Evolutionary conservation across 1,139 yeast genomes (phyloP), one percentile per base, ranked within the genome.

Genomic region (Blastobotrys persicus): DNA sequence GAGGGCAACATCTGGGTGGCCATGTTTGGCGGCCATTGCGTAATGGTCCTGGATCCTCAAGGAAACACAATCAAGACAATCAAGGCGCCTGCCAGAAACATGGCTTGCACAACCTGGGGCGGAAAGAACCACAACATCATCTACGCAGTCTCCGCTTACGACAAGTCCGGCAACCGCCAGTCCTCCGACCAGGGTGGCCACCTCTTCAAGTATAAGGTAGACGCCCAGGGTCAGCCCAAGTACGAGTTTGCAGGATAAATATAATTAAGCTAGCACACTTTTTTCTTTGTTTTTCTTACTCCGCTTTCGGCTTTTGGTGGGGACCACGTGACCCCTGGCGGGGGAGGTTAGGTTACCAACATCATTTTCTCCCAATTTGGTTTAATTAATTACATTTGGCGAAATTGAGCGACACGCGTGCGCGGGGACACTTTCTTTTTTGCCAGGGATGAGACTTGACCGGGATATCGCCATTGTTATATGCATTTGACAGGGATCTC

Each of bases 31-130:
- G 76, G 85, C 1, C 65, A 72, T 42, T 66, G 77, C 32, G 79
- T 88, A 12, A 79, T 79, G 60, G 73, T 78, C 52, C 68, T 77
- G 49, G 48, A 71, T 14, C 51, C 47, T 5, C 50, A 64, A 0
- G 91, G 88, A 1, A 60, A 74, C 47, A 63, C 84, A 17, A 65
- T 80, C 14, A 76, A 77, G 57, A 75, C 74, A 52, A 76, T 74
- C 59, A 52, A 63, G 4, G 60, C 88, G 42, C 94, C 95, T 1
- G 81, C 83, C 0, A 60, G 75, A 46, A 71, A 81, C 55, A 66
- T 81, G 40, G 81, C 91, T 2, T 85, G 94, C 61, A 83, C 83
- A 42, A 76, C 83, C 0, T 72, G 85, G 57, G 94, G 89, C 9
- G 92, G 94, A 3, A 64, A 63, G n/a, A 62, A 78, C 42, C 65